Evolutionary conservation across 352 stramenopile species (phyloP).

Genomic region (Blastocystis sp.): DNA sequence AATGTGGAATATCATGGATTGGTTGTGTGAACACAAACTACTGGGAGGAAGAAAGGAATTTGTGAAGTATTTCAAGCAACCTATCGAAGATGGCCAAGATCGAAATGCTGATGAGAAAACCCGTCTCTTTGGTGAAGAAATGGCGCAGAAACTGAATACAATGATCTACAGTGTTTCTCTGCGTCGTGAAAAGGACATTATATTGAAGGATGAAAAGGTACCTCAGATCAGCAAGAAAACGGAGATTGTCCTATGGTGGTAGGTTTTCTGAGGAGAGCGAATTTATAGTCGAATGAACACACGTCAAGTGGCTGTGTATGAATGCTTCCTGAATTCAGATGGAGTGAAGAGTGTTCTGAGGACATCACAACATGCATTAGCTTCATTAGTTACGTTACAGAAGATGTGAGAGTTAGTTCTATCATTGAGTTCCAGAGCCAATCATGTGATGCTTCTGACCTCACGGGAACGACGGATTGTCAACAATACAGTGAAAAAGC

Average conservation of each 20-base stretch:
- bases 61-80: conserved; percentile 22
- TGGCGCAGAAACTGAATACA: not conserved
- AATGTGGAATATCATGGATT: conserved; percentile 65
- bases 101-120: not conserved
- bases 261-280: not conserved
- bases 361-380: not conserved
- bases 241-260: conserved; percentile 57
- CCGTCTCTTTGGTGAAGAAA: not conserved
- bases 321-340: conserved; percentile 19
- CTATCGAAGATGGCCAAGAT: conserved; percentile 56
- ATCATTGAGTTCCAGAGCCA: not conserved
- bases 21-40: conserved; percentile 27
- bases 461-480: not conserved
- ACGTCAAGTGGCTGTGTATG: not conserved
- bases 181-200: conserved; percentile 1
- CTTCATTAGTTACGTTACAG: not conserved
- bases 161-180: conserved; percentile 1
- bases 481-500: not conserved
- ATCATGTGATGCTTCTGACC: conserved; percentile 55
- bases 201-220: not conserved
- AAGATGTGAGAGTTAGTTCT: not conserved
- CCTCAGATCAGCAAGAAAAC: conserved; percentile 52
- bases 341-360: not conserved
- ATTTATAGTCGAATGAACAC: conserved; percentile 12
- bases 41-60: conserved; percentile 57